Evolutionary conservation across 2,329 filamentous ascomycete species (phyloP), one percentile per base, ranked within the genome.

Genomic region (Colletotrichum cereale): DNA sequence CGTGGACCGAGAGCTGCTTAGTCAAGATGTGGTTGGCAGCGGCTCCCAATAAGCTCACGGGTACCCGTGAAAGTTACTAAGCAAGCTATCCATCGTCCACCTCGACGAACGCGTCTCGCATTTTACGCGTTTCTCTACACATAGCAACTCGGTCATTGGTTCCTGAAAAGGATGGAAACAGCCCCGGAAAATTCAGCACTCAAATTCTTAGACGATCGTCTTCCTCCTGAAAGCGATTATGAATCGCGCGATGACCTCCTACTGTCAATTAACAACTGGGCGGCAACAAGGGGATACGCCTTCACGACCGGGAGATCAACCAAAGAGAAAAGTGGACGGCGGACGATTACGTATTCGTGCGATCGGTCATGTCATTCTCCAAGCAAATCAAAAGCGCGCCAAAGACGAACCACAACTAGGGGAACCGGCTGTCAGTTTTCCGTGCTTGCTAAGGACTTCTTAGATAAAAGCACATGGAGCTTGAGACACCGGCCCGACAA

Each of bases 351-450:
- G 2, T 60, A 62, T 52, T 24, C 38, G 31, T 71, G 31, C 26
- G 55, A 67, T 67, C 66, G 64, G 31, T 48, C 31, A 8, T 24
- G 34, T 38, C 34, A 42, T 38, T 63, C 40, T 53, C 62, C 50
- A 16, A 65, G 38, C 63, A 18, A 56, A 61, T 65, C 31, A 34
- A 34, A 5, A 34, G 31, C 31, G 31, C 31, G 31, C 31, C 11
- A 66, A 50, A 63, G 73, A 16, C 62, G 53, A 24, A 75, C 73
- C 21, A 71, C 55, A 11, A 67, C 42, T 40, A 50, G 63, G 60
- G 38, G 53, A 42, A 74, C 66, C 12, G 60, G 63, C 26, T 74
- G 60, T 48, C 14, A 60, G 44, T 75, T 74, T 58, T 75, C 69
- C 16, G 40, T 75, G 63, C 62, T 10, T 73, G 31, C 18, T 1